Base-by-base conservation (phyloP, 441 rosid genomes). In the Raphanus hybrid region DNA sequence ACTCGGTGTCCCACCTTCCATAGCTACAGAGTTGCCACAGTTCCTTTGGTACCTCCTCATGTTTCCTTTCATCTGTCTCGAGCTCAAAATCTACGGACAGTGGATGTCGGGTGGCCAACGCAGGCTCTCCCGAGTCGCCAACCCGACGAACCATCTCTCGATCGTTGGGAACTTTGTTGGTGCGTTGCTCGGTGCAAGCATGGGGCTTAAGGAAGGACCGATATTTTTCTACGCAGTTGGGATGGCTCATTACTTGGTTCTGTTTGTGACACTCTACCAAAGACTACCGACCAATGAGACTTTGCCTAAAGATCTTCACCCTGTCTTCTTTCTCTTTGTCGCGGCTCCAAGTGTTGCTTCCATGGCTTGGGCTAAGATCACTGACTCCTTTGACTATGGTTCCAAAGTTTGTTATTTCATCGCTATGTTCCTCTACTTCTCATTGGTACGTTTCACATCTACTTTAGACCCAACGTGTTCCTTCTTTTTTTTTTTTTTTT, bases 21-120 rank as follows among this genome's bases (percentile, higher is more conserved):
- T 91, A 5, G 34, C 83, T 0, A 71, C 72, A 8, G 75, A 76
- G 2, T 83, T 87, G 75, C 94, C 83, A 26, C 61, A 58, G 3
- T 65, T 75, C 6, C 86, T 90, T 26, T 94, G 99, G 99, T 94
- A 92, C 74, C 52, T 92, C 67, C 89, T 94, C 29, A 92, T 94
- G 99, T 59, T 88, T 8, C 99, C 99, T 1, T 74, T 92, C 71
- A 79, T 94, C 27, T 77, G 79, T 64, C 87, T 92, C 1, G 98
- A 91, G 86, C 94, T 94, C 45, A 94, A 94, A 67, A 90, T 94
- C 6, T 94, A 94, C 52, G 99, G 99, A n/a, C 99, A 94, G 69
- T 94, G 98, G 99, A 91, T 94, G 93, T 91, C 96, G 0, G 98
- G 98, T 6, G 98, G 99, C 0, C 97, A 90, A 70, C 81, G 98